Conservation (phyloP, 2,329 filamentous ascomycete species). For the Neoscytalidium dimidiatum region DNA sequence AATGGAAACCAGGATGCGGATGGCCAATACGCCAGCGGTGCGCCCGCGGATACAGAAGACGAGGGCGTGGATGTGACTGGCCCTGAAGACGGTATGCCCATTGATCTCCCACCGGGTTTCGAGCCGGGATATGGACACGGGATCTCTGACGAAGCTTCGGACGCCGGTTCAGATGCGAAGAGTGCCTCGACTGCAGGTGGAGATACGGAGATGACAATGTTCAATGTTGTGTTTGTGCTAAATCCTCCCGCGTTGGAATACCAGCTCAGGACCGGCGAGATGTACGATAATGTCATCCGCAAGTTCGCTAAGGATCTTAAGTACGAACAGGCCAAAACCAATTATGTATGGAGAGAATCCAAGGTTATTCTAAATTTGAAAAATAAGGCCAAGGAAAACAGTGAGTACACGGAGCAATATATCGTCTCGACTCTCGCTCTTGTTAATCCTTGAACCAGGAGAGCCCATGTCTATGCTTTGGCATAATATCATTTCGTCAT, state of each 20-base stretch:
- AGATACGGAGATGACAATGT: slow-evolving; percentile 87
- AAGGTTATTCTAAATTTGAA: slow-evolving; percentile 80
- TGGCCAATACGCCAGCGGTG: background rate
- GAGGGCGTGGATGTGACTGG: slow-evolving; percentile 23
- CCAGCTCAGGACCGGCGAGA: slow-evolving; percentile 69
- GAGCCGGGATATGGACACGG: slow-evolving; percentile 44
- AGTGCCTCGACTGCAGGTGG: slow-evolving; percentile 42
- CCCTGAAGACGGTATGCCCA: slow-evolving; percentile 22
- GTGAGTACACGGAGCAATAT: slow-evolving; percentile 23
- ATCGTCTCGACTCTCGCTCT: background rate
- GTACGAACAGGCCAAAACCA: slow-evolving; percentile 84
- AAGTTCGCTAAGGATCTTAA: slow-evolving; percentile 92
- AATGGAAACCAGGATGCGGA: background rate
- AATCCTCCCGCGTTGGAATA: slow-evolving; percentile 78
- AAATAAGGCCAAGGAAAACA: slow-evolving; percentile 74
- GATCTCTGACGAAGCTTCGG: slow-evolving; percentile 36
- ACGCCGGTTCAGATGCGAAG: slow-evolving; percentile 40
- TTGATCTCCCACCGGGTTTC: slow-evolving; percentile 38
- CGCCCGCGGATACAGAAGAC: slow-evolving; percentile 22
- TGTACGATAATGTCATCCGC: slow-evolving; percentile 87
- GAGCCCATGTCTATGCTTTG: slow-evolving; percentile 68
- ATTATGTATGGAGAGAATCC: slow-evolving; percentile 90
- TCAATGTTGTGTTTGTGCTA: slow-evolving; percentile 92
- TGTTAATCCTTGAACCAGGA: slow-evolving; percentile 24
- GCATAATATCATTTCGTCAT: slow-evolving; percentile 70